Percentiles rank a stretch among this genome's conserved stretches.
Evolutionary conservation across 176 grass and related monocot genomes (phyloP).

Genomic region (Chloris gayana): DNA sequence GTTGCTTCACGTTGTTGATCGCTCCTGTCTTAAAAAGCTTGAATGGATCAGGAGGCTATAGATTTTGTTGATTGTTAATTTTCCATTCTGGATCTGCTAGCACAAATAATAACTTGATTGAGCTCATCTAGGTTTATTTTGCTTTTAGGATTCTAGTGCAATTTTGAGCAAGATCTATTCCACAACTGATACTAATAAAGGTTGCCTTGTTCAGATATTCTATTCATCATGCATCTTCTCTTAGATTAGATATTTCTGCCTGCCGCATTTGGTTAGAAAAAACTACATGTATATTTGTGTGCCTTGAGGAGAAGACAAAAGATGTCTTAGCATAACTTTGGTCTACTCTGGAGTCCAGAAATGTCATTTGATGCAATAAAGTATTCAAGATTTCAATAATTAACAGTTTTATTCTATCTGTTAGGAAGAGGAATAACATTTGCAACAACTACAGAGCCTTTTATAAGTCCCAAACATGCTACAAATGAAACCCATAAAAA

Average conservation of each 20-base stretch:
- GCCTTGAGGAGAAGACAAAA: not conserved
- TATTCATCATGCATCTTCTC: not conserved
- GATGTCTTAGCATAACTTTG: not conserved
- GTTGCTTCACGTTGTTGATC: not conserved
- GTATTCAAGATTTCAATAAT: not conserved
- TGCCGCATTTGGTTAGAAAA: not conserved
- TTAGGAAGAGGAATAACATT: not conserved
- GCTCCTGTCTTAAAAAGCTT: not conserved
- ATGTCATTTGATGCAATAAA: not conserved
- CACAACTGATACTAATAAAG: not conserved
- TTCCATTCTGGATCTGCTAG: slow-evolving; percentile 34
- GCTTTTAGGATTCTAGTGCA: not conserved
- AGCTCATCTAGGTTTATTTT: not conserved
- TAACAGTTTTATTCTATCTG: not conserved
- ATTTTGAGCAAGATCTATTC: not conserved
- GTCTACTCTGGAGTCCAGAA: not conserved
- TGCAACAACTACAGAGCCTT: not conserved
- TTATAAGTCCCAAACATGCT: not conserved
- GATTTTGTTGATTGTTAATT: not conserved
- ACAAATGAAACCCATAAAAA: not conserved
- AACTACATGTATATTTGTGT: not conserved
- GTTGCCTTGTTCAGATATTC: not conserved
- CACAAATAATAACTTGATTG: not conserved
- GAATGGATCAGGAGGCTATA: slow-evolving; percentile 15
- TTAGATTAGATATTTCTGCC: not conserved